Conservation (phyloP, 768 basidiomycete genomes). For the Plicaturopsis crispa region DNA sequence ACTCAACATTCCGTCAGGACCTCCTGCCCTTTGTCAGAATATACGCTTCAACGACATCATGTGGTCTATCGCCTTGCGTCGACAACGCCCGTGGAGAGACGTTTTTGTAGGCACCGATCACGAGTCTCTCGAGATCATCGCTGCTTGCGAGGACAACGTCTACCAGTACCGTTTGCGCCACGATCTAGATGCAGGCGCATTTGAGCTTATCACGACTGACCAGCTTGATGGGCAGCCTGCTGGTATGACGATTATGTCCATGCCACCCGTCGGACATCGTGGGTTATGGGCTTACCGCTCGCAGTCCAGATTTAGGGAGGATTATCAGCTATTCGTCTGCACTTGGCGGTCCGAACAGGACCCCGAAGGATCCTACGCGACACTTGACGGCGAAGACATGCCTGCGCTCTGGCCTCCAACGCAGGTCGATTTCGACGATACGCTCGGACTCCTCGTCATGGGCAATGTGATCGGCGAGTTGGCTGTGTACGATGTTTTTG, state of each 20-base stretch:
- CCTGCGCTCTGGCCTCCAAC: conserved; percentile 8
- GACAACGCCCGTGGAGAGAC: too few species aligned
- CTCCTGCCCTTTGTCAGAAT: neutral
- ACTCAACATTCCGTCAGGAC: neutral
- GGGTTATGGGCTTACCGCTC: neutral
- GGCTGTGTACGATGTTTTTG: conserved; percentile 4
- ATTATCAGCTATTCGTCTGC: neutral
- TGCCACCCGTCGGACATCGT: neutral
- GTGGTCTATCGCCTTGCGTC: neutral
- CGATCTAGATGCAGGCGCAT: neutral
- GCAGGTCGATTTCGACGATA: conserved; percentile 6
- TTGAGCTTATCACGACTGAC: neutral
- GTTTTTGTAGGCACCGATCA: neutral
- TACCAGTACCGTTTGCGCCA: neutral
- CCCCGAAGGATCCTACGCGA: neutral
- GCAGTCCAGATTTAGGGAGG: neutral
- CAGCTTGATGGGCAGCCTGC: neutral
- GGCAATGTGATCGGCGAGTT: conserved; percentile 11
- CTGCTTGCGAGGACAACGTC: neutral
- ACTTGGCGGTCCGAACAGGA: neutral
- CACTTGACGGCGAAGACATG: neutral
- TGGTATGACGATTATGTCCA: neutral
- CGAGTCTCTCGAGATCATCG: neutral
- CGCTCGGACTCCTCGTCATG: conserved; percentile 8
- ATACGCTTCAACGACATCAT: neutral